A percentile compares a stretch with the other conserved stretches of the same genome.
phyloP scores from a whole-genome alignment of 2,329 filamentous ascomycete genomes.

The Diplodia seriata region DNA sequence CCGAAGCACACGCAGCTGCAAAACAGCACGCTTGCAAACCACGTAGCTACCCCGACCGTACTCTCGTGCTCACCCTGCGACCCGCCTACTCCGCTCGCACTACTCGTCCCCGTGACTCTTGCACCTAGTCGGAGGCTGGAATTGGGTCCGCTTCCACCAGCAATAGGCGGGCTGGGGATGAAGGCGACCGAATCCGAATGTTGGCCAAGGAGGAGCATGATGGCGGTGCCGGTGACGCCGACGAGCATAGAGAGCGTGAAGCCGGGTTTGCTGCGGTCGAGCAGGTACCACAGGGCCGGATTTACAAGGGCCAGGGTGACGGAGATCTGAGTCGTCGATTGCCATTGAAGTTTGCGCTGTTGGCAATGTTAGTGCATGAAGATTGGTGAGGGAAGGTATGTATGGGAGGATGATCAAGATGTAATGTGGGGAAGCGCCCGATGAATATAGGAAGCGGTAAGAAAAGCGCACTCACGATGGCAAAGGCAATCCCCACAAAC shows the following conservation, averaged over 20 bases:
- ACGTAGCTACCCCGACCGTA: constrained; percentile 69
- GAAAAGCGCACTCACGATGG: constrained; percentile 72
- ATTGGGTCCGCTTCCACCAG: constrained; percentile 29
- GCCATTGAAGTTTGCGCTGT: constrained; percentile 88
- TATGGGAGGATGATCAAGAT: background rate
- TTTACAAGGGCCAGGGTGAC: constrained; percentile 89
- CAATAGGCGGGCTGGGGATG: constrained; percentile 56
- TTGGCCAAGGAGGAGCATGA: constrained; percentile 77
- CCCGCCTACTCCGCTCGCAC: constrained; percentile 21
- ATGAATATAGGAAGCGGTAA: background rate
- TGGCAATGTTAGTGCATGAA: background rate
- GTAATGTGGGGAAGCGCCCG: background rate
- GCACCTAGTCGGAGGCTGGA: constrained; percentile 19
- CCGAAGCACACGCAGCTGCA: constrained; percentile 96
- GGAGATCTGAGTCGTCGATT: constrained; percentile 92
- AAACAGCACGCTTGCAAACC: constrained; percentile 92
- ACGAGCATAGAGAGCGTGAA: constrained; percentile 79
- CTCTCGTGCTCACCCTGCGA: constrained; percentile 29
- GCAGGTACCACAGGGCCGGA: constrained; percentile 92
- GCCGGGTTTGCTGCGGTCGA: constrained; percentile 87
- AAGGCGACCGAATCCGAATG: constrained; percentile 69
- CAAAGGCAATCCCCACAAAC: constrained; percentile 76
- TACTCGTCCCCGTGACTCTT: constrained; percentile 31
- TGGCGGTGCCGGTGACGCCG: constrained; percentile 73
- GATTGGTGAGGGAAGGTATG: background rate